Evolutionary conservation across 208 protist species (phyloP), one percentile per base, ranked within the genome.

Genomic region (Polymyxa betae): DNA sequence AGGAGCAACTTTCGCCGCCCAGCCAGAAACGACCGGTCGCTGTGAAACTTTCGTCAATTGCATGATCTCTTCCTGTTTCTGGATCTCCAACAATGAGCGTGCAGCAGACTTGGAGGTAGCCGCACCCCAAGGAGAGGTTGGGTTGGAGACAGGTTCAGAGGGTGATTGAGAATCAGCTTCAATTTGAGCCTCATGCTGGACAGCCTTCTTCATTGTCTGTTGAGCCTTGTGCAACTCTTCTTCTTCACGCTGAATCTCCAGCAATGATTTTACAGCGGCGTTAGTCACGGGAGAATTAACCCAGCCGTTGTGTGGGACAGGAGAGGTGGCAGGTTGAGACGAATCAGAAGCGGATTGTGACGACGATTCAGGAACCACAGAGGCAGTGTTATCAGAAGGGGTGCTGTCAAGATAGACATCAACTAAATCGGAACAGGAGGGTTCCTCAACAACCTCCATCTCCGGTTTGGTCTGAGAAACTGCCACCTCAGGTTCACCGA

Each of bases 171-270:
- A n/a, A 20, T 82, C 12, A 20, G 5, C 16, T n/a, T 82, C 35
- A 45, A 16, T 35, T n/a, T 82, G 16, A 5, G 5, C 12, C 72
- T 82, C 16, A 20, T 82, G 5, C 72, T 35, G 5, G 16, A 82
- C 16, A 35, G n/a, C 35, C 5, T 43, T 35, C n/a, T 5, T n/a
- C 35, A 20, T 35, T 12, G 72, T n/a, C 12, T 35, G 35, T 35
- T 35, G 35, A 12, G 5, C 16, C 72, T 40, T 5, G 12, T 20
- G 5, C 12, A 35, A 43, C 16, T 5, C 72, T 43, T 82, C 72
- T 43, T 82, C 72, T 35, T 82, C 72, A n/a, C n/a, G 72, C 72
- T 82, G 72, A 20, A 82, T 82, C 35, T 82, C 72, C 20, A 29
- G 20, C 54, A 66, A 29, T 29, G 54, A 66, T 29, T n/a, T n/a